These are phyloP conservation scores for Magnusiomyces tetraspermus DNA, from an alignment of 1,139 yeast genomes.

Conservation along the genomic window DNA sequence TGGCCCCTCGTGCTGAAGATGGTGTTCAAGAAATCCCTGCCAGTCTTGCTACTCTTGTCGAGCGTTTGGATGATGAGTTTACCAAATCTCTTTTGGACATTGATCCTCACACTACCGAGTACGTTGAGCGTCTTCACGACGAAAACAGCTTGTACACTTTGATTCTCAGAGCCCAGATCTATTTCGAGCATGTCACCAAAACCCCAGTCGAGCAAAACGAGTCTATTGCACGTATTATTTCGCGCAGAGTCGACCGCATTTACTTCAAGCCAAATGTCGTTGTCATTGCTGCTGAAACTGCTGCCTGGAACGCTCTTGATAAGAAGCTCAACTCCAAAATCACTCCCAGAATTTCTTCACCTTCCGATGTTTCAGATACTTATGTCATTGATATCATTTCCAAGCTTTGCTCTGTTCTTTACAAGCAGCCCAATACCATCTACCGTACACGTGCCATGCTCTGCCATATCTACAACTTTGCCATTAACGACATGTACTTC, in stretches of 20 bases:
- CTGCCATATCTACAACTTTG: constrained; percentile 80
- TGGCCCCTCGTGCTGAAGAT: constrained; percentile 62
- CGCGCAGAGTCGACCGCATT: constrained; percentile 83
- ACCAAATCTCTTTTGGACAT: constrained; percentile 76
- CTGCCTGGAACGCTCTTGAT: constrained; percentile 55
- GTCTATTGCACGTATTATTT: constrained; percentile 56
- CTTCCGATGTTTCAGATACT: constrained; percentile 13
- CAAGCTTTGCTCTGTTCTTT: constrained; percentile 54
- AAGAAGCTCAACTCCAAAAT: constrained; percentile 27
- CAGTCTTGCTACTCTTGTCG: constrained; percentile 75
- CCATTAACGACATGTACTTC: constrained; percentile 74
- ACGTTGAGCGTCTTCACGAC: constrained; percentile 81
- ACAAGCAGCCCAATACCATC: constrained; percentile 54
- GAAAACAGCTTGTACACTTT: constrained; percentile 69
- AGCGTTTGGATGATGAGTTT: constrained; percentile 91
- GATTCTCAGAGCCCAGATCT: constrained; percentile 76
- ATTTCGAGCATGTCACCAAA: constrained; percentile 55
- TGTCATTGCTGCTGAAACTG: constrained; percentile 56
- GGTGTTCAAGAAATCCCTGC: constrained; percentile 77
- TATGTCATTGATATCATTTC: constrained; percentile 53
- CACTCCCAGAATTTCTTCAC: constrained; percentile 31
- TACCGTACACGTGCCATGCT: constrained; percentile 79
- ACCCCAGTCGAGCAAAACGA: constrained; percentile 36
- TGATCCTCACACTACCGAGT: constrained; percentile 94
- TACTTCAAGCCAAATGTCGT: constrained; percentile 85